Evolutionary conservation across 225 moss, liverwort and hornwort species (phyloP).

Genomic region (Takakia lepidozioides): DNA sequence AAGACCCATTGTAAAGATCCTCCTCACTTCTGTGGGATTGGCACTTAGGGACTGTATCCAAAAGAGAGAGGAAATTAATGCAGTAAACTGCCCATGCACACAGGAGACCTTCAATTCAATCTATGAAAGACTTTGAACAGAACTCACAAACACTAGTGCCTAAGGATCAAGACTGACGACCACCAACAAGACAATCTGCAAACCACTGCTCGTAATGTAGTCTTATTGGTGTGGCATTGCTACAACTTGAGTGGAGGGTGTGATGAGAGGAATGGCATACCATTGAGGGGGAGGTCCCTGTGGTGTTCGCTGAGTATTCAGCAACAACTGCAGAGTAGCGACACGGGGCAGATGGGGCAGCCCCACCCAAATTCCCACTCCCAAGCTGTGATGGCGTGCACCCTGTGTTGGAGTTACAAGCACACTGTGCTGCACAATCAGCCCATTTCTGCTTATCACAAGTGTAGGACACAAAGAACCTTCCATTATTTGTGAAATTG

Average conservation of each 20-base stretch:
- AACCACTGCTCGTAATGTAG: no score
- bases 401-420: constrained; percentile 39
- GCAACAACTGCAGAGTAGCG: constrained; percentile 70
- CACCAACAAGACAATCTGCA: not conserved
- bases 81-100: not conserved
- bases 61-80: not conserved
- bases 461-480: constrained; percentile 88
- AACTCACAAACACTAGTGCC: not conserved
- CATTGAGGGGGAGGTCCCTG: constrained; percentile 39
- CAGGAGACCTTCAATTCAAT: no score
- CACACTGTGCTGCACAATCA: constrained; percentile 66
- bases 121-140: no score
- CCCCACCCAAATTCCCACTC: no score
- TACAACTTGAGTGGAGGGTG: no score
- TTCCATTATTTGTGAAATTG: constrained; percentile 66
- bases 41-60: constrained; percentile 58
- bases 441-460: constrained; percentile 57
- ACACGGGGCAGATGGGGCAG: constrained; percentile 37
- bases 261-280: constrained; percentile 18
- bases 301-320: constrained; percentile 68
- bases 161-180: not conserved
- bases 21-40: constrained; percentile 58
- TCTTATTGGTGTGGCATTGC: no score
- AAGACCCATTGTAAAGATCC: constrained; percentile 69
- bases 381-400: constrained; percentile 53